phyloP scores from a whole-genome alignment of 176 grass and related monocot species.

The Leersia perrieri region DNA sequence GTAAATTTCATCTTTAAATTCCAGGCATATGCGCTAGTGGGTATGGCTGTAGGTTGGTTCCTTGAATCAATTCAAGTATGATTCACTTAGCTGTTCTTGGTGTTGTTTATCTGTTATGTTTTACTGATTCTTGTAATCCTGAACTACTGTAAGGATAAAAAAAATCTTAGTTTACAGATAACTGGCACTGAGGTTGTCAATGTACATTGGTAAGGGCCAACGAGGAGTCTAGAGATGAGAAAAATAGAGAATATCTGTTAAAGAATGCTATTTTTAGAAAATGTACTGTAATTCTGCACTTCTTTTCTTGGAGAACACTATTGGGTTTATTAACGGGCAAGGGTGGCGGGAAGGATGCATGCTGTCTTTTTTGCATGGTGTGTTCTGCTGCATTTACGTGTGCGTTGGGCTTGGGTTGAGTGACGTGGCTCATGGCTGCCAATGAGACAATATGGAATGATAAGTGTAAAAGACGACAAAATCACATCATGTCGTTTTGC shows the following conservation, averaged over 20 bases:
- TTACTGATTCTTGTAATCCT: neutral
- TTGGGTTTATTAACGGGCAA: neutral
- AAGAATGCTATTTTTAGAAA: neutral
- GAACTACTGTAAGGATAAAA: conserved; percentile 3
- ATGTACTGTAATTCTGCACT: neutral
- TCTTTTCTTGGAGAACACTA: neutral
- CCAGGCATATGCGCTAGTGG: neutral
- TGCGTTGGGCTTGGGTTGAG: neutral
- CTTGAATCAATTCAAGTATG: neutral
- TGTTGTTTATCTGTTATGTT: neutral
- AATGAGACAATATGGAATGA: neutral
- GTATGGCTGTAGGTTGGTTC: neutral
- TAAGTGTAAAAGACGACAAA: conserved; percentile 10
- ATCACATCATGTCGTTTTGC: neutral
- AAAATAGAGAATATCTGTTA: neutral
- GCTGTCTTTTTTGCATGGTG: neutral
- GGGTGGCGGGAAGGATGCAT: neutral
- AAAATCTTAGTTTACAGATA: conserved; percentile 4
- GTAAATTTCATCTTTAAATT: neutral
- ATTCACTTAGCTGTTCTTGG: neutral
- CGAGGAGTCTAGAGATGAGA: neutral
- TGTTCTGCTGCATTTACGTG: neutral
- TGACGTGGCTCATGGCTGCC: neutral
- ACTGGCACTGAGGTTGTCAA: neutral
- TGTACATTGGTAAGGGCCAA: conserved; percentile 1